Conservation (phyloP, 768 basidiomycete species). For the Lactarius psammicola region DNA sequence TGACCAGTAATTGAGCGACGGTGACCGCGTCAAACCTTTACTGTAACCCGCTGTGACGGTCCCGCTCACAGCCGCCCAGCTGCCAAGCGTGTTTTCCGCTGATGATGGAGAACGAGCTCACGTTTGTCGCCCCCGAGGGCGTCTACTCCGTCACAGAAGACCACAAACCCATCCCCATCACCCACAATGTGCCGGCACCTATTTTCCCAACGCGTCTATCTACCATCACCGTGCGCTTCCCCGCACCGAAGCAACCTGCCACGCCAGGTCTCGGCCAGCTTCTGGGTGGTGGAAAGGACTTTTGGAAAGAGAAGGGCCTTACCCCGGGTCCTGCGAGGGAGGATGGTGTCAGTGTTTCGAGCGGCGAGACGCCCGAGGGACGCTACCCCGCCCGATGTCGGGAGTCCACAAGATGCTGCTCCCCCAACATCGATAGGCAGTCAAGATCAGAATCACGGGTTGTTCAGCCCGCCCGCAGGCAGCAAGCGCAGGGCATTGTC, state of each 20-base stretch:
- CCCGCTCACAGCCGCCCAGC: conserved; percentile 12
- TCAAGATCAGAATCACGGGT: conserved; percentile 46
- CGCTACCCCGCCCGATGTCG: conserved; percentile 38
- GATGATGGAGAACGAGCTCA: conserved; percentile 72
- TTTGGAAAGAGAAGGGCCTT: conserved; percentile 51
- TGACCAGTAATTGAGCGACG: conserved; percentile 21
- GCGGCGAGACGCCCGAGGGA: conserved; percentile 76
- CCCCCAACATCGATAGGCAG: conserved; percentile 42
- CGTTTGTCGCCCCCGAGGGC: conserved; percentile 87
- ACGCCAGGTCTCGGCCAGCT: conserved; percentile 66
- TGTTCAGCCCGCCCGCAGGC: conserved; percentile 50
- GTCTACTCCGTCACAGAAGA: conserved; percentile 88
- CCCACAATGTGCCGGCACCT: conserved; percentile 41
- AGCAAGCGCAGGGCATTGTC: conserved; percentile 64
- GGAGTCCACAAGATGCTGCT: conserved; percentile 32
- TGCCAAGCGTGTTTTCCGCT: conserved; percentile 15
- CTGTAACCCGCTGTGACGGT: not conserved
- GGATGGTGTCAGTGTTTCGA: conserved; percentile 75
- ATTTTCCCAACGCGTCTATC: conserved; percentile 62
- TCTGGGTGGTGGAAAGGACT: conserved; percentile 65
- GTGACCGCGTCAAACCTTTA: not conserved
- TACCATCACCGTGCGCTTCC: conserved; percentile 61
- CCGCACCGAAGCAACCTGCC: conserved; percentile 50
- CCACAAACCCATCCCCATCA: conserved; percentile 57
- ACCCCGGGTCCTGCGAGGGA: conserved; percentile 29